These are phyloP conservation scores for Pseudozyma sp. DNA, from an alignment of 1,284 basidiomycete genomes.

Conservation along the genomic window DNA sequence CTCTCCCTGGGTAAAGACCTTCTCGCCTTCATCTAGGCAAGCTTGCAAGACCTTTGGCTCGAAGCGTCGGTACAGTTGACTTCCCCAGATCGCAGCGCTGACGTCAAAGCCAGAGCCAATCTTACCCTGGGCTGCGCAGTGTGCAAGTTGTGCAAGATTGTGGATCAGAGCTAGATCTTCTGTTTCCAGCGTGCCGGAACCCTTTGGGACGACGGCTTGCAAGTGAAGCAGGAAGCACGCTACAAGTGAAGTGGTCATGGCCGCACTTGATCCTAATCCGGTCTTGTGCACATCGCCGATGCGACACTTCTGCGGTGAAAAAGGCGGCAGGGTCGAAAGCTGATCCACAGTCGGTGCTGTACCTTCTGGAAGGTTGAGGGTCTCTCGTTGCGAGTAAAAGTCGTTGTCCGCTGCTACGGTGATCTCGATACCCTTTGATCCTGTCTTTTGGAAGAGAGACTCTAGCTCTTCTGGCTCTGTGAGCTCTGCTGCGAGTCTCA, in stretches of 20 bases:
- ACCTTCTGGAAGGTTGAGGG: constrained; percentile 65
- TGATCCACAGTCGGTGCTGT: constrained; percentile 47
- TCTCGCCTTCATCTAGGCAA: constrained; percentile 49
- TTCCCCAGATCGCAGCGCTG: constrained; percentile 91
- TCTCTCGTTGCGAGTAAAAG: constrained; percentile 92
- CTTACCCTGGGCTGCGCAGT: constrained; percentile 97
- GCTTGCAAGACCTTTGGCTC: constrained; percentile 72
- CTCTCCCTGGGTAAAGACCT: constrained; percentile 51
- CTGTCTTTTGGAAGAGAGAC: constrained; percentile 47
- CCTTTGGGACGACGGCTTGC: constrained; percentile 70
- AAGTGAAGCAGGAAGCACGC: constrained; percentile 86
- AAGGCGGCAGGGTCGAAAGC: constrained; percentile 75
- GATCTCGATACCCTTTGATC: constrained; percentile 74
- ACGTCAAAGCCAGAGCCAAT: constrained; percentile 98
- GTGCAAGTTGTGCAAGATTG: constrained; percentile 93
- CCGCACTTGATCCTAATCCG: constrained; percentile 94
- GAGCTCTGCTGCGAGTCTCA: constrained; percentile 74
- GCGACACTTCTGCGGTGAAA: constrained; percentile 72
- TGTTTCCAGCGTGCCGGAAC: constrained; percentile 31
- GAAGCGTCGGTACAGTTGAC: constrained; percentile 92
- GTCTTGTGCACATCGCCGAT: constrained; percentile 93
- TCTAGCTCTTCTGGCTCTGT: constrained; percentile 44
- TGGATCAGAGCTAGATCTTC: constrained; percentile 74
- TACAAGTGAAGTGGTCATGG: constrained; percentile 93
- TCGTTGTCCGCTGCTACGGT: constrained; percentile 93